Base-by-base conservation (phyloP, 495 filamentous ascomycete genomes). In the Neurospora cerealis region DNA sequence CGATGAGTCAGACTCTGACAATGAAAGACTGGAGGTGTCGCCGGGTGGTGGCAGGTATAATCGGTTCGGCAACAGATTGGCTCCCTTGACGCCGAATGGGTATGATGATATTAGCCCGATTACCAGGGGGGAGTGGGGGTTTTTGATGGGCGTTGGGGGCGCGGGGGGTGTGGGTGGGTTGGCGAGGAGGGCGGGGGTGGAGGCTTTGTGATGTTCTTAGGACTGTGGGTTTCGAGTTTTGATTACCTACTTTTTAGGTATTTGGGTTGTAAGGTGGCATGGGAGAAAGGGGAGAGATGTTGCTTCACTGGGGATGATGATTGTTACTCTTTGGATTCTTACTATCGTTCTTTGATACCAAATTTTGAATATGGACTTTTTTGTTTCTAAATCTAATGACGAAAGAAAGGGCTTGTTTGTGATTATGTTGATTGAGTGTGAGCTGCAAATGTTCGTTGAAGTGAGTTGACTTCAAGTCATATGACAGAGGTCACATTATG, bases 21-120 rank as follows among this genome's bases (percentile, higher is more conserved):
- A 71, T 3, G 38, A 54, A 34, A 36, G 54, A 69, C 7, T 46
- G 71, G 38, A 60, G 19, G 28, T 71, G 37, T 32, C 54, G 3
- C 54, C 54, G 6, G 71, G 19, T n/a, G 34, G 44, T 36, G 36
- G 44, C 2, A 8, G 71, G n/a, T 42, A 21, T 60, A 72, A 70
- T 62, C 71, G 60, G 62, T 9, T 66, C 8, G 46, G 42, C 28
- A 66, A 79, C 37, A 70, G 39, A 37, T 48, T 83, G 8, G 84
- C 82, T 7, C 84, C 85, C 19, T 75, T 78, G 79, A 89, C 86
- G 72, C 87, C 87, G 10, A 88, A 89, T 74, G 83, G 82, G 42
- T 86, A 85, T 69, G 86, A 87, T 46, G 87, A 89, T 69, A 86
- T 88, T 62, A 86, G 85, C 38, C 87, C 86, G 15, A 83, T 86